These are phyloP conservation scores for Leptographium flavum DNA, from an alignment of 2,329 filamentous ascomycete species.

Conservation along the genomic window DNA sequence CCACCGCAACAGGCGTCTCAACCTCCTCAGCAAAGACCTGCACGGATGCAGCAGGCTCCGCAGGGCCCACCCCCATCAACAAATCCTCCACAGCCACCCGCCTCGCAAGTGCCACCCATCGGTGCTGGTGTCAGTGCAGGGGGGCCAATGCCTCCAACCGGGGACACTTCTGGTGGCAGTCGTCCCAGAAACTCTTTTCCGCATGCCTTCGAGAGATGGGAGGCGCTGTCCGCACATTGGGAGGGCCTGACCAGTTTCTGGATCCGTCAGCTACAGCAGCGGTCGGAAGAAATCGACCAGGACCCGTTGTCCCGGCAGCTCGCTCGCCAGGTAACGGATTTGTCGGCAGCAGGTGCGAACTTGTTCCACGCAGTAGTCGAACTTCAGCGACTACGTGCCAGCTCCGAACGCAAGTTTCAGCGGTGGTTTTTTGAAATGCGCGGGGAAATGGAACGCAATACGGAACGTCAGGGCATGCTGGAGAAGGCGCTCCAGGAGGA, in stretches of 20 bases:
- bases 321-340: constrained; percentile 84
- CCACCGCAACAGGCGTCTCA: constrained; percentile 6
- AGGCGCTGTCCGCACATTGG: constrained; percentile 93
- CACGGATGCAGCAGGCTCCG: constrained; percentile 1
- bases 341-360: constrained; percentile 94
- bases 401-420: constrained; percentile 94
- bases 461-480: constrained; percentile 71
- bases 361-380: constrained; percentile 96
- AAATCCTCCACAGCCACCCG: neutral
- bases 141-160: constrained; percentile 12
- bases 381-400: constrained; percentile 80
- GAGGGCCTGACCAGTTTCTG: constrained; percentile 95
- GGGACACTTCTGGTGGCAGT: constrained; percentile 18
- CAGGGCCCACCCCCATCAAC: neutral
- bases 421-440: constrained; percentile 96
- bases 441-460: constrained; percentile 69
- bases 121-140: neutral
- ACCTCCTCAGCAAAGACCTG: constrained; percentile 2
- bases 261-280: constrained; percentile 85
- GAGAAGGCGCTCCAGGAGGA: constrained; percentile 63
- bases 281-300: constrained; percentile 68
- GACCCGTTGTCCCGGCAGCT: constrained; percentile 79
- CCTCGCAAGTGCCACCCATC: neutral
- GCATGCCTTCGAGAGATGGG: constrained; percentile 96
- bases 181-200: constrained; percentile 63